Evolutionary conservation across 2,329 filamentous ascomycete species (phyloP), one percentile per base, ranked within the genome.

Genomic region (Penicillium sp.): DNA sequence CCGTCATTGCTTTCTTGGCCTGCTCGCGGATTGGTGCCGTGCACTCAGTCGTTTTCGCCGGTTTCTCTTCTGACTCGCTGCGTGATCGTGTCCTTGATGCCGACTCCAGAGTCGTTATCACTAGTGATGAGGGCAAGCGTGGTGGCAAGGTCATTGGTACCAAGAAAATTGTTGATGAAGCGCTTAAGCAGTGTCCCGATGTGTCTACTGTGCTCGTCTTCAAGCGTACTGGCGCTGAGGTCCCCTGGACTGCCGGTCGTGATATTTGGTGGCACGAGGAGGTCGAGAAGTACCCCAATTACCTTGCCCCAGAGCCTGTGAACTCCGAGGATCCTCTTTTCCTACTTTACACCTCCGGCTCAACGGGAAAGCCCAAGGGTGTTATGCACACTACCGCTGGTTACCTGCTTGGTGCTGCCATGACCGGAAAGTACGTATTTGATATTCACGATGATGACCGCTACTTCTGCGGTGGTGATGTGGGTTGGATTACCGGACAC

Each of bases 191-290:
- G 77, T 97, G 93, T 77, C 93, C 93, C 18, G 88, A 90, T 66
- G 89, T 99, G 62, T 85, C 82, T 41, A 86, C 89, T 75, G 90
- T 90, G 66, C 82, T 99, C 37, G 94, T 99, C 54, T 97, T 88
- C 83, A 93, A 96, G 84, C 89, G 94, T 67, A 99, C 94, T 35
- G 93, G 93, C 50, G 88, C 92, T 47, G 92, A 97, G 51, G 87
- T 97, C 20, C 92, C 93, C 61, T 93, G 89, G 89, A 96, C 91
- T 50, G 77, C 85, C 64, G 92, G 91, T 63, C 87, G 94, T 69
- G 94, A 99, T 76, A 83, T 85, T 71, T 99, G 94, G 94, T 99
- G 94, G 94, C 92, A 97, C 76, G 94, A 97, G 80, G 93, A 97
- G 83, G 87, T 93, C 53, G 90, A 95, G 74, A 97, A 97, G 81